A percentile compares a stretch with the other conserved stretches of the same genome.
Evolutionary conservation across 163 green algal species (phyloP).

Genomic region (Chlorella variabilis): DNA sequence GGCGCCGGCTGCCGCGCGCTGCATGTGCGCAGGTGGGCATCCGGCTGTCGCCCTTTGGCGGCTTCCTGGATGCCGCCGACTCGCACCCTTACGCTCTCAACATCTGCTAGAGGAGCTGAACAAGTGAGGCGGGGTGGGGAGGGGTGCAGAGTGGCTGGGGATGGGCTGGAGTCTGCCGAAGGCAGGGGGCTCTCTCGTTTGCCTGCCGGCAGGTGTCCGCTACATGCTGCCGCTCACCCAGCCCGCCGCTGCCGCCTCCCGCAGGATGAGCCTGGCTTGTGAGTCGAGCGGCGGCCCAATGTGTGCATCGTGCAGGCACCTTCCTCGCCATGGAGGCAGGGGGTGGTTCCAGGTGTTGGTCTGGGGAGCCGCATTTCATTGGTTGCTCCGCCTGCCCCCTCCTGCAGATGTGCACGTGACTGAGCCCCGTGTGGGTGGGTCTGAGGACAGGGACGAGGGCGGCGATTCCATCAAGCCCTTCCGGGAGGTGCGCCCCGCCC

Average conservation of each 20-base stretch:
- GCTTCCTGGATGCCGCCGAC: constrained; percentile 63
- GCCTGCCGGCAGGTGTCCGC: no score
- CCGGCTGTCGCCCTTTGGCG: constrained; percentile 71
- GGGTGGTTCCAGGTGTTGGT: no score
- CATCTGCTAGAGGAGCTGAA: constrained; percentile 75
- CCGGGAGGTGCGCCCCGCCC: constrained; percentile 38
- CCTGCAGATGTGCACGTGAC: constrained; percentile 83
- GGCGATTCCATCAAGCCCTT: constrained; percentile 70
- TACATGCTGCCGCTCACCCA: neutral
- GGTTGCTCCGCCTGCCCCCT: no score
- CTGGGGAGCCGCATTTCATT: no score
- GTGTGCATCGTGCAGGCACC: no score
- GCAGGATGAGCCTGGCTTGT: constrained; percentile 58
- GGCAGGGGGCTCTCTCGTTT: no score
- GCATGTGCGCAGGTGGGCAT: constrained; percentile 57
- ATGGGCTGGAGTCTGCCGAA: no score
- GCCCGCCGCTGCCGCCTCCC: no score
- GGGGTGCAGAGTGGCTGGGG: neutral
- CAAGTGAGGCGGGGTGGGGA: constrained; percentile 21
- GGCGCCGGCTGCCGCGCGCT: neutral
- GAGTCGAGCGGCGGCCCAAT: no score
- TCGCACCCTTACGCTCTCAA: constrained; percentile 61
- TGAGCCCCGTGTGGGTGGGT: constrained; percentile 47
- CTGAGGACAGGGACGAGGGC: constrained; percentile 20
- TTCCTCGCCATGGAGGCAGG: no score